Percentiles rank a stretch among this genome's conserved stretches.
phyloP scores from a whole-genome alignment of 345 rosid species.

The Boechera stricta region DNA sequence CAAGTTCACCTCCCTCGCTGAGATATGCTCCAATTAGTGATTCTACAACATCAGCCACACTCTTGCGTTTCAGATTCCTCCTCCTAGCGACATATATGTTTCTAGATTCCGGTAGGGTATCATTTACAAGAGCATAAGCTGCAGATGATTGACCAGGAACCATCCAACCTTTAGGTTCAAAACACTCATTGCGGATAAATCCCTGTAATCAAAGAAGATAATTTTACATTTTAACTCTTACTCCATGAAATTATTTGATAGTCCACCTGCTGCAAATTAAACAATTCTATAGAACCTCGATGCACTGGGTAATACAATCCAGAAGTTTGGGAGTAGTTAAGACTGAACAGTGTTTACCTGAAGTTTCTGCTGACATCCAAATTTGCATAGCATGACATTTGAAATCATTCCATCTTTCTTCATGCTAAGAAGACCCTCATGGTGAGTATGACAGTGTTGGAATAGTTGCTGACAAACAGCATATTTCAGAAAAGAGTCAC shows the following conservation, averaged over 20 bases:
- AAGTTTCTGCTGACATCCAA: conserved; percentile 72
- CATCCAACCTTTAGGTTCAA: conserved; percentile 77
- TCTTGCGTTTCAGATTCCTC: conserved; percentile 62
- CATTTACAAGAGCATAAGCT: conserved; percentile 48
- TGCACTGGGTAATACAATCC: background rate
- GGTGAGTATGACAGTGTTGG: conserved; percentile 52
- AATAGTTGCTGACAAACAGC: conserved; percentile 79
- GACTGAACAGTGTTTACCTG: conserved; percentile 56
- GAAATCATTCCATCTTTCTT: conserved; percentile 66
- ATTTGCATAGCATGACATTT: conserved; percentile 71
- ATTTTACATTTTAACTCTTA: background rate
- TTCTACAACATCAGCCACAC: conserved; percentile 86
- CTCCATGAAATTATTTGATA: background rate
- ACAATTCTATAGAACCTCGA: conserved; percentile 6
- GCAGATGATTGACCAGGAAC: conserved; percentile 65
- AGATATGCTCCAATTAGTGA: conserved; percentile 85
- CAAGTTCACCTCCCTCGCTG: conserved; percentile 72
- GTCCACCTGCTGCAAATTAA: background rate
- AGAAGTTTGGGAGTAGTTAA: background rate
- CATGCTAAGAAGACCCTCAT: conserved; percentile 83
- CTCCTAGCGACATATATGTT: conserved; percentile 55
- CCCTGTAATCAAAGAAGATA: conserved; percentile 55
- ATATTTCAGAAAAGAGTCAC: conserved; percentile 92
- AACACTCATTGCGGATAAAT: conserved; percentile 70
- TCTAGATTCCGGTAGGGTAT: conserved; percentile 41